A percentile compares a stretch with the other conserved stretches of the same genome.
These are phyloP conservation scores for Euphorbia neoarborescens DNA, from an alignment of 441 rosid species.

Conservation along the genomic window DNA sequence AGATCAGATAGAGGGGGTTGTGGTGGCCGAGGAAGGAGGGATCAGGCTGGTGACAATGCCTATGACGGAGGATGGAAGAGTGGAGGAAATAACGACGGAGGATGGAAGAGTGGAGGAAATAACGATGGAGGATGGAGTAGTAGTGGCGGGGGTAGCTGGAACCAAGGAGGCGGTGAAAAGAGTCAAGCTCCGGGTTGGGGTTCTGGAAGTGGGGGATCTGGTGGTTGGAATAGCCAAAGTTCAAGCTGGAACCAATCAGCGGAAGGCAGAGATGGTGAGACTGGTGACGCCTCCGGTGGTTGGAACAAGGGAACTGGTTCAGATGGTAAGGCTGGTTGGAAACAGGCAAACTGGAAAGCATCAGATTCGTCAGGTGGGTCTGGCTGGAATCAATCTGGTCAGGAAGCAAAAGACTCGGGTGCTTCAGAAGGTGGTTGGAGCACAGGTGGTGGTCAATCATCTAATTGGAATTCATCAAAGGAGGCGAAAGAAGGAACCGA, in stretches of 20 bases:
- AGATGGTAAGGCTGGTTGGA: conserved; percentile 14
- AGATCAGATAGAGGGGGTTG: conserved; percentile 21
- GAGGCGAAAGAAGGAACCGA: conserved; percentile 22
- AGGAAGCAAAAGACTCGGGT: neutral
- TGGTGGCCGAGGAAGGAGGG: conserved; percentile 39
- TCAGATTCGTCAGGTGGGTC: conserved; percentile 12
- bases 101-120: conserved; percentile 25
- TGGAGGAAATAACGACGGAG: conserved; percentile 19
- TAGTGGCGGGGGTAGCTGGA: conserved; percentile 22
- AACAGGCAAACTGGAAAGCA: conserved; percentile 6
- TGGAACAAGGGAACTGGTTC: conserved; percentile 22
- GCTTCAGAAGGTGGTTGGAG: conserved; percentile 16
- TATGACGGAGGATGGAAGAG: conserved; percentile 42
- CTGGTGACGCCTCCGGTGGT: conserved; percentile 13
- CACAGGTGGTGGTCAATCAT: conserved; percentile 24
- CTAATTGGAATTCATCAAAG: conserved; percentile 21
- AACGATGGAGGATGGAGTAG: neutral
- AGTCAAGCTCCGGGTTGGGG: conserved; percentile 21
- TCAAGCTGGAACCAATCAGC: conserved; percentile 16
- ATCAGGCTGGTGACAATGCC: conserved; percentile 24
- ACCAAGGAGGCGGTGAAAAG: conserved; percentile 29
- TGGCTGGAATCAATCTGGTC: conserved; percentile 17
- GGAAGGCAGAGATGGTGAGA: neutral
- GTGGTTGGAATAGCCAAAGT: conserved; percentile 20
- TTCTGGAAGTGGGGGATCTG: conserved; percentile 22